phyloP scores from a whole-genome alignment of 2,329 filamentous ascomycete species.

The Stenocarpella maydis region DNA sequence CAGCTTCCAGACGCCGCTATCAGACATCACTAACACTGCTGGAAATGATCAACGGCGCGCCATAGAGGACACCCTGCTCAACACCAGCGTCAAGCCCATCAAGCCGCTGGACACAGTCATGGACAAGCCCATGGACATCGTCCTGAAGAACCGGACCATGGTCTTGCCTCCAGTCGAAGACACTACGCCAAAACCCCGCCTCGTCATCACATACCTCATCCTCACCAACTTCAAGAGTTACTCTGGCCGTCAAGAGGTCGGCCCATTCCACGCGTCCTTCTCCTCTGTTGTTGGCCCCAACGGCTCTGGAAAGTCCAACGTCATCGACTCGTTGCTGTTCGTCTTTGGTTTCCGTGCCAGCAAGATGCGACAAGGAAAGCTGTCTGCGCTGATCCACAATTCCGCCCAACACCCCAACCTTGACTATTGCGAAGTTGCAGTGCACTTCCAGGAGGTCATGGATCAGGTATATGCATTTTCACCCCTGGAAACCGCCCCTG shows the following conservation, averaged over 20 bases:
- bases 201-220: slow-evolving; percentile 91
- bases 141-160: slow-evolving; percentile 82
- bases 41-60: slow-evolving; percentile 68
- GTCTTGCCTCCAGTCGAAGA: slow-evolving; percentile 75
- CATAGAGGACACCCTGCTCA: slow-evolving; percentile 55
- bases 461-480: slow-evolving; percentile 65
- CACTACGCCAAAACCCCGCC: slow-evolving; percentile 80
- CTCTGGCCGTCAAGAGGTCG: slow-evolving; percentile 92
- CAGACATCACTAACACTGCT: slow-evolving; percentile 75
- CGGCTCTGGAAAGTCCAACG: slow-evolving; percentile 97
- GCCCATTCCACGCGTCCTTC: slow-evolving; percentile 96
- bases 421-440: slow-evolving; percentile 92
- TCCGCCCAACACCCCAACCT: slow-evolving; percentile 87
- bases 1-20: slow-evolving; percentile 66
- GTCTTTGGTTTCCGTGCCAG: slow-evolving; percentile 99
- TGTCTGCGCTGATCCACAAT: slow-evolving; percentile 97
- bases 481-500: neutral
- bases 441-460: slow-evolving; percentile 95
- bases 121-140: slow-evolving; percentile 93
- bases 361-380: slow-evolving; percentile 99
- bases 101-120: slow-evolving; percentile 79
- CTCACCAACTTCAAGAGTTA: slow-evolving; percentile 99
- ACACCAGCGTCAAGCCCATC: slow-evolving; percentile 70
- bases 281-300: slow-evolving; percentile 98
- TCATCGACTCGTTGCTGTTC: slow-evolving; percentile 96